Evolutionary conservation across 345 rosid species (phyloP), one percentile per base, ranked within the genome.

Genomic region (Pseudoturritis turrita): DNA sequence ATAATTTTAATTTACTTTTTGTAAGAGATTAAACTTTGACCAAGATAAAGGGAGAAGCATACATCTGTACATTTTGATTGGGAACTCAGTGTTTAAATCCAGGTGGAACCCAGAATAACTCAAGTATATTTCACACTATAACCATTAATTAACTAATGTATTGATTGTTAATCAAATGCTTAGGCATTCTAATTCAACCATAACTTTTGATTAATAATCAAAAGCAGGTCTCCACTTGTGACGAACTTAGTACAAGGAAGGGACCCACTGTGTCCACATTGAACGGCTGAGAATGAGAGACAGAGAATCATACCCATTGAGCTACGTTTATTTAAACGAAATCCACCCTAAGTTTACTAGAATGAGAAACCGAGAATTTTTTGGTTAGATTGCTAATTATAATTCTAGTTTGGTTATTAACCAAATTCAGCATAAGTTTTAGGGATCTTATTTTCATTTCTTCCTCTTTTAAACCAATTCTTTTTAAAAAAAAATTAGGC

Each of bases 191-290:
- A 33, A 55, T 29, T 45, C 7, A 70, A 45, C 33, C 8, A 6
- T 46, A 52, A 33, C 31, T 35, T 53, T 13, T 31, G 3, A 25
- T 73, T 36, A 22, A 39, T 28, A 62, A 52, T 6, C 3, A 21
- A 58, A 75, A 60, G 78, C 18, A 75, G 31, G 56, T 52, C 11
- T 75, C 70, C 74, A 68, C 70, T 75, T 75, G 78, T 70, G 62
- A 62, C 44, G 70, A 35, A 69, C 75, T 62, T 45, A 63, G 71
- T 76, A 76, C 75, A 55, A 56, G 37, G 1, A 67, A 11, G 28
- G 63, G 1, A 6, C 74, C 51, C 19, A 51, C 35, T 0, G 19
- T 22, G 41, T 19, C 78, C 78, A 68, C 74, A 52, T 75, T 75
- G 58, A 35, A 61, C 70, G 70, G 78, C 29, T 75, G 63, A 60